These are phyloP conservation scores for Trapa bicornis DNA, from an alignment of 345 rosid species.

Conservation along the genomic window DNA sequence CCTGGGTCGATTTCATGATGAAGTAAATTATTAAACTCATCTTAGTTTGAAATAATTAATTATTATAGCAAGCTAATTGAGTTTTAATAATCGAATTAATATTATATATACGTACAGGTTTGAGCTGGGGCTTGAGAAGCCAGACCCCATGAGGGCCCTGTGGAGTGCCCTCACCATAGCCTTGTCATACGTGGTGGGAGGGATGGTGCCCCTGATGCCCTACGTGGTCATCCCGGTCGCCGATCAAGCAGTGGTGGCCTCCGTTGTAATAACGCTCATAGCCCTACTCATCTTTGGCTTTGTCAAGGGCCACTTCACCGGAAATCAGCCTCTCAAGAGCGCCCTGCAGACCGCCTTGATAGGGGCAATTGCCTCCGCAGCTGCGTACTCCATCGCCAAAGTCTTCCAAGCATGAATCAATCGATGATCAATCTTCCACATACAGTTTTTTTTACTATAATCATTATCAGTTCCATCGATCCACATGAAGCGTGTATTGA, in stretches of 20 bases:
- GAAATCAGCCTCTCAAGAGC: slow-evolving; percentile 44
- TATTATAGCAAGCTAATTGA: no score
- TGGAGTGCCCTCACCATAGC: slow-evolving; percentile 70
- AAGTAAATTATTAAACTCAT: slow-evolving; percentile 47
- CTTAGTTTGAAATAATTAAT: no score
- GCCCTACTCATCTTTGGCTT: slow-evolving; percentile 74
- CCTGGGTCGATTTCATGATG: slow-evolving; percentile 98
- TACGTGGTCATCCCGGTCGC: slow-evolving; percentile 72
- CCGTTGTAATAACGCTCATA: slow-evolving; percentile 49
- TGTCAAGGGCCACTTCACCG: slow-evolving; percentile 70
- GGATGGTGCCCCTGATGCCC: slow-evolving; percentile 70
- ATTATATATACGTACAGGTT: slow-evolving; percentile 34
- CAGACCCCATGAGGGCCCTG: slow-evolving; percentile 74
- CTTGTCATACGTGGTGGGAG: slow-evolving; percentile 63
- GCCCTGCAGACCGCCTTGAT: slow-evolving; percentile 68
- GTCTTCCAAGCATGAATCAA: slow-evolving; percentile 16
- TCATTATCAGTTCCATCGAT: no score
- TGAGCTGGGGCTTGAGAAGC: slow-evolving; percentile 87
- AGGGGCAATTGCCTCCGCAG: slow-evolving; percentile 74
- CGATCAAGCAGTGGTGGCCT: slow-evolving; percentile 54
- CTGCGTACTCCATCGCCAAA: slow-evolving; percentile 80
- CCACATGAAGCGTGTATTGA: no score
- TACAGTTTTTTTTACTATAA: not conserved
- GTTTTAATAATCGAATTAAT: no score
- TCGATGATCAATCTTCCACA: no score